phyloP scores from a whole-genome alignment of 2,329 filamentous ascomycete genomes.

The Scedosporium apiospermum region DNA sequence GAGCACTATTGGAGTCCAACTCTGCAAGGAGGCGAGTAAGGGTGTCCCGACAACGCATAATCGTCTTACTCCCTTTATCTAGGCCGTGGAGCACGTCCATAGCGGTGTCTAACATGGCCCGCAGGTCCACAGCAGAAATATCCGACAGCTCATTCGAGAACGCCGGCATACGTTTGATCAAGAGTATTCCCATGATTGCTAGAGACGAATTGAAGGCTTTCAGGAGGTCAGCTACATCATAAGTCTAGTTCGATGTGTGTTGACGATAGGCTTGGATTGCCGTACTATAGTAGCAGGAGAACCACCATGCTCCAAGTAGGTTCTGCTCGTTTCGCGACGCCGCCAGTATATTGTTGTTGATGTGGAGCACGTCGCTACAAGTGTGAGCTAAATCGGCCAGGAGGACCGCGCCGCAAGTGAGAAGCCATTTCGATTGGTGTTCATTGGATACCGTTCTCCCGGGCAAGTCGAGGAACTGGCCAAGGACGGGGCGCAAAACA shows the following conservation, averaged over 20 bases:
- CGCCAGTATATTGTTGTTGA: not conserved
- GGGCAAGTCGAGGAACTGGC: not conserved
- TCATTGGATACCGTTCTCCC: not conserved
- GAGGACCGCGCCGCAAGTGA: not conserved
- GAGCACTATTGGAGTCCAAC: not conserved
- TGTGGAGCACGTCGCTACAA: conserved; percentile 1
- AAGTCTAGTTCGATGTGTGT: not conserved
- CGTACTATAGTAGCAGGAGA: conserved; percentile 1
- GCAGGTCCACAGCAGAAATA: not conserved
- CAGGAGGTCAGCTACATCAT: not conserved
- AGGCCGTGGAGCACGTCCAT: not conserved
- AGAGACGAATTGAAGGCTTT: not conserved
- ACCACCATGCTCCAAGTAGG: not conserved
- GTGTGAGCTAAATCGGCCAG: not conserved
- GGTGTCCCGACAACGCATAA: not conserved
- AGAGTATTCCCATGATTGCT: not conserved
- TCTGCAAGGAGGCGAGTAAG: not conserved
- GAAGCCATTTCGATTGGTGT: not conserved
- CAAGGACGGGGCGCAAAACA: not conserved
- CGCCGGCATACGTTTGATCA: not conserved
- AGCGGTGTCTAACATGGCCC: not conserved
- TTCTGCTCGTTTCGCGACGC: conserved; percentile 1
- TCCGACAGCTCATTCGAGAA: not conserved
- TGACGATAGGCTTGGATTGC: too few species aligned
- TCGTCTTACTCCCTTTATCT: not conserved